Evolutionary conservation across 768 basidiomycete species (phyloP).

Genomic region (Mycena filopes): DNA sequence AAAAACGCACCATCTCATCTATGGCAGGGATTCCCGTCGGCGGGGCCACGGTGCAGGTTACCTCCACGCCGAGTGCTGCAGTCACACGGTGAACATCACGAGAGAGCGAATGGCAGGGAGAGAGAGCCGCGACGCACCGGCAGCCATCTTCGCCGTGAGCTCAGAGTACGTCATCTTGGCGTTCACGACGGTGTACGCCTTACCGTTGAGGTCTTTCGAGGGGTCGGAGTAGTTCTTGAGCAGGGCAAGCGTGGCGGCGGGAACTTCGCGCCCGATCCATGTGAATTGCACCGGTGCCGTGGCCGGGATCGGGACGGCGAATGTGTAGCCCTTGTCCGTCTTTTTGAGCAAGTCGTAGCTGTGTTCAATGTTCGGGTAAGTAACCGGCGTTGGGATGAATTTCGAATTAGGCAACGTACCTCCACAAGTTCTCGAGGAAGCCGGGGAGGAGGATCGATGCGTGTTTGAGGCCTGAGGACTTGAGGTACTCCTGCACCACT

Average conservation of each 20-base stretch:
- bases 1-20: neutral
- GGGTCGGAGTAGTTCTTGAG: conserved; percentile 8
- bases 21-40: neutral
- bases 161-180: neutral
- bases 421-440: conserved; percentile 13
- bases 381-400: no score
- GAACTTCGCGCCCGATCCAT: conserved; percentile 2
- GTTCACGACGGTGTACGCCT: conserved; percentile 5
- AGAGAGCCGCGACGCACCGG: neutral
- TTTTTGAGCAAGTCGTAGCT: neutral
- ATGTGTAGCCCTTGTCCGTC: neutral
- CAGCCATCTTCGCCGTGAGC: neutral
- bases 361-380: no score
- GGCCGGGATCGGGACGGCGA: neutral
- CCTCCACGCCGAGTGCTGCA: neutral
- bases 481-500: neutral
- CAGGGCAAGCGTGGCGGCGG: neutral
- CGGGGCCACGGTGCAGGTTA: neutral
- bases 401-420: neutral
- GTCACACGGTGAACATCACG: neutral
- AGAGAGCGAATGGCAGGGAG: neutral
- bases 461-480: conserved; percentile 2
- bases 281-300: neutral
- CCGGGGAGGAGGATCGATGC: neutral
- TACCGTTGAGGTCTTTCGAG: neutral